Evolutionary conservation across 2,329 filamentous ascomycete species (phyloP).

Genomic region (Fusarium phyllophilum): DNA sequence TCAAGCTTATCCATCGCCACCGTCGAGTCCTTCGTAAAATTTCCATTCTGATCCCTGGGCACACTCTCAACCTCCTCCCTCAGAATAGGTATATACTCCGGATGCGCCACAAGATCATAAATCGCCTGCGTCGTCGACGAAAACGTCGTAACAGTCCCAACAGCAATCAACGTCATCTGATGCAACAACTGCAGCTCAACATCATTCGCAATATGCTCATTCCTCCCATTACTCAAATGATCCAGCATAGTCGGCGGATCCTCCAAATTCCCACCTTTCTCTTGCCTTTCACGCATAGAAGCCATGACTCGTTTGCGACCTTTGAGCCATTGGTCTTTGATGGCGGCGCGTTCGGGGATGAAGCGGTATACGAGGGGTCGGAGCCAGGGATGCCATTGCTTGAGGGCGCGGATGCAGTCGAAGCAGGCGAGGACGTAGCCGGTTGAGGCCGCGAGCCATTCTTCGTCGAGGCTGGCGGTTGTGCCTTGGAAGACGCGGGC

Average conservation of each 20-base stretch:
- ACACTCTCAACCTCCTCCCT: conserved; percentile 17
- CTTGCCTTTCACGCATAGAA: background rate
- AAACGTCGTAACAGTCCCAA: conserved; percentile 29
- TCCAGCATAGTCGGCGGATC: conserved; percentile 4
- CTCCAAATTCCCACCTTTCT: background rate
- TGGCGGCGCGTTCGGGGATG: conserved; percentile 10
- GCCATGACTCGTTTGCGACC: conserved; percentile 2
- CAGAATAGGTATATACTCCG: conserved; percentile 19
- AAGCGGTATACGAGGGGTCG: conserved; percentile 9
- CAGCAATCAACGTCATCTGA: conserved; percentile 24
- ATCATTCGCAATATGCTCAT: background rate
- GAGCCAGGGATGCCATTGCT: conserved; percentile 18
- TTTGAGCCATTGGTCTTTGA: conserved; percentile 17
- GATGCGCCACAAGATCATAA: conserved; percentile 33
- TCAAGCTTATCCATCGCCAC: conserved; percentile 31
- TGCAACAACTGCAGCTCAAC: conserved; percentile 10
- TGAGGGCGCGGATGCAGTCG: conserved; percentile 20
- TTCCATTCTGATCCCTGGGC: background rate
- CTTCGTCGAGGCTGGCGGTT: conserved; percentile 9
- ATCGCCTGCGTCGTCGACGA: conserved; percentile 33
- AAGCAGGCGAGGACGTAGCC: conserved; percentile 16
- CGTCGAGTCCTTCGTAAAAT: background rate
- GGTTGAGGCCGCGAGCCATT: conserved; percentile 4
- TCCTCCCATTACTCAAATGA: conserved; percentile 6
- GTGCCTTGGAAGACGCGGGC: conserved; percentile 19